Evolutionary conservation across 1,284 basidiomycete species (phyloP).

Genomic region (Erythrobasidium hasegawianum): DNA sequence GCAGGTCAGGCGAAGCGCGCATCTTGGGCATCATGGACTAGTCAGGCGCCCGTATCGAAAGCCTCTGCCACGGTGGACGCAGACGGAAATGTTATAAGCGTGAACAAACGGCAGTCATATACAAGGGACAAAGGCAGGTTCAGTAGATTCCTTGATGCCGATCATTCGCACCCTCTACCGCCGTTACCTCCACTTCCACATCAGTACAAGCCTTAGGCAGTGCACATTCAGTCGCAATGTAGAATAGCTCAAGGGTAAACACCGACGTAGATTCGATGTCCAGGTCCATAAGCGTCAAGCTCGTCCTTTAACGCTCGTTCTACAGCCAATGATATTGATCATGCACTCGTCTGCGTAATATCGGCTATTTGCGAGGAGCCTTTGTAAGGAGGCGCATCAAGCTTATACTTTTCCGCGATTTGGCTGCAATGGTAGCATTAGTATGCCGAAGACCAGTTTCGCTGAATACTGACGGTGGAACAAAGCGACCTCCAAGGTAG

Average conservation of each 20-base stretch:
- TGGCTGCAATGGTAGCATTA: too few species aligned
- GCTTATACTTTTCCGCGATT: constrained; percentile 65
- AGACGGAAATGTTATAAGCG: not conserved
- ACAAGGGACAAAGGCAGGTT: not conserved
- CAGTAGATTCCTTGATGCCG: not conserved
- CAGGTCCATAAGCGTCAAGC: too few species aligned
- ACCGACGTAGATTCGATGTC: too few species aligned
- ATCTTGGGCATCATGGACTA: not conserved
- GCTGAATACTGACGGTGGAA: too few species aligned
- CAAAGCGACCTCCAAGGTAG: constrained; percentile 88
- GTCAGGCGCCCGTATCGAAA: not conserved
- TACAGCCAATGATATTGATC: too few species aligned
- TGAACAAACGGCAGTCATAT: not conserved
- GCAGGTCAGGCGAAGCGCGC: not conserved
- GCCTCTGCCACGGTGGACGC: not conserved
- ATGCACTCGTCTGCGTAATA: constrained; percentile 29
- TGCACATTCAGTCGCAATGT: too few species aligned
- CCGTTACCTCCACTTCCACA: too few species aligned
- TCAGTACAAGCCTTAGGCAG: too few species aligned
- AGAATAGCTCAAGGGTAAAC: too few species aligned
- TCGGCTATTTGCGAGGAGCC: constrained; percentile 40
- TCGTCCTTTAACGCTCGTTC: too few species aligned
- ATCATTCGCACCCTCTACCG: too few species aligned
- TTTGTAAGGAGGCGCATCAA: constrained; percentile 50
- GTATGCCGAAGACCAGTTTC: too few species aligned